Evolutionary conservation across 1,284 basidiomycete genomes (phyloP), one percentile per base, ranked within the genome.

Genomic region (Calocybe gambosa): DNA sequence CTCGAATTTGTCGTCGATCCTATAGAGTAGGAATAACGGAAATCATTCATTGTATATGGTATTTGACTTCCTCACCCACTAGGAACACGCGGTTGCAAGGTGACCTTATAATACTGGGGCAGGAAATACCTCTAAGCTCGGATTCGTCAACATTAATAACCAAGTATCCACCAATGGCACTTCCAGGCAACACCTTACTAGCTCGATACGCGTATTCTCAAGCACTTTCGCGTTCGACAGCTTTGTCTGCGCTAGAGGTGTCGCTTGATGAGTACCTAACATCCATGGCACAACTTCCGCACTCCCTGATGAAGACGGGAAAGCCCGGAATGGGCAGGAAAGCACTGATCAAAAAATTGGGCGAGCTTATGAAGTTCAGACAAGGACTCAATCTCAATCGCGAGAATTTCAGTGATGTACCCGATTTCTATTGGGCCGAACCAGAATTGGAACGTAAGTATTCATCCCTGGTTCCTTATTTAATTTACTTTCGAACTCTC

Each of bases 371-470:
- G 77, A 86, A 84, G 56, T 88, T 94, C 58, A 76, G 92, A 39
- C 91, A 94, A 68, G 85, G 87, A 2, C 71, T 93, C 26, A 94
- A 93, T 58, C 77, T 93, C 36, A 89, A 89, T 54, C 76, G 88
- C 43, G 89, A 93, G 57, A 93, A 92, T 51, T 87, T 92, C 61
- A 85, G 85, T 42, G 91, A 93, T 58, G 86, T 87, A 0, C 91
- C 91, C 0, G 85, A 93, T 65, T 84, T 93, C 48, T 95, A 93
- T 62, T 94, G 92, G 92, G 78, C 84, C 19, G 89, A 93, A 61
- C 89, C 91, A 1, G 86, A 85, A 54, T 73, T 95, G 2, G 92
- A 94, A 71, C 73, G 88, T 85, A 54, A 38, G 77, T 34, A 20
- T 9, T 45, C 13, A 21, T 23, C 21, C 3, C 4, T 13, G 12